phyloP scores from a whole-genome alignment of 78 protist genomes.

The Dictyostelium intermedium region DNA sequence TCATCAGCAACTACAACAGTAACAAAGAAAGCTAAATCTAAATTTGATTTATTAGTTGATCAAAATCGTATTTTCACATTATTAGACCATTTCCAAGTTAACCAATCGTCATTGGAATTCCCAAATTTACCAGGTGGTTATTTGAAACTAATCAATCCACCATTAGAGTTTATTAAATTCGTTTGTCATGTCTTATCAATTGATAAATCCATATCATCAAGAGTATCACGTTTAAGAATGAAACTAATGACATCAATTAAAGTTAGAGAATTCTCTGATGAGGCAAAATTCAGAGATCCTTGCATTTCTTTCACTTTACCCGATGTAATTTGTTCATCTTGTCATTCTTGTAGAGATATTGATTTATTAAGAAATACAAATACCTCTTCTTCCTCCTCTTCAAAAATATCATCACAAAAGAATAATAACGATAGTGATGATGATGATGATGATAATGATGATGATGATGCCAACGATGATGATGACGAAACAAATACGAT shows the following conservation, averaged over 20 bases:
- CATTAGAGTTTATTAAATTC: slow-evolving; percentile 67
- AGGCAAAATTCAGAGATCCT: slow-evolving; percentile 78
- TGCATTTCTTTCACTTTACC: slow-evolving; percentile 67
- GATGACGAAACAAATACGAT: neutral
- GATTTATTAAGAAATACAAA: slow-evolving; percentile 71
- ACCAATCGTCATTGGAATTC: neutral
- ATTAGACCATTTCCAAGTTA: neutral
- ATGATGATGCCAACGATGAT: neutral
- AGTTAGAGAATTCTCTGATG: slow-evolving; percentile 83
- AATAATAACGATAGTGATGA: neutral
- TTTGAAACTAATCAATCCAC: slow-evolving; percentile 3
- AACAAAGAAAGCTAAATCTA: neutral
- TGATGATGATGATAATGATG: neutral
- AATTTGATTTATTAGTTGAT: slow-evolving; percentile 13
- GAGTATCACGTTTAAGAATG: slow-evolving; percentile 50
- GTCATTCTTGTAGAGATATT: slow-evolving; percentile 81
- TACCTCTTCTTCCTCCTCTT: neutral
- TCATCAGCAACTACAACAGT: neutral
- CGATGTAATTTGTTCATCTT: slow-evolving; percentile 86
- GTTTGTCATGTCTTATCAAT: slow-evolving; percentile 76
- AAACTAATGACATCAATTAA: slow-evolving; percentile 60
- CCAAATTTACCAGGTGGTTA: slow-evolving; percentile 50
- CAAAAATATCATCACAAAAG: neutral
- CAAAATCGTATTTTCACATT: slow-evolving; percentile 7
- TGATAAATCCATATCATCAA: slow-evolving; percentile 13